Percentiles rank a stretch among this genome's conserved stretches.
These are phyloP conservation scores for Chalciporus piperatus DNA, from an alignment of 768 basidiomycete species.

Conservation along the genomic window DNA sequence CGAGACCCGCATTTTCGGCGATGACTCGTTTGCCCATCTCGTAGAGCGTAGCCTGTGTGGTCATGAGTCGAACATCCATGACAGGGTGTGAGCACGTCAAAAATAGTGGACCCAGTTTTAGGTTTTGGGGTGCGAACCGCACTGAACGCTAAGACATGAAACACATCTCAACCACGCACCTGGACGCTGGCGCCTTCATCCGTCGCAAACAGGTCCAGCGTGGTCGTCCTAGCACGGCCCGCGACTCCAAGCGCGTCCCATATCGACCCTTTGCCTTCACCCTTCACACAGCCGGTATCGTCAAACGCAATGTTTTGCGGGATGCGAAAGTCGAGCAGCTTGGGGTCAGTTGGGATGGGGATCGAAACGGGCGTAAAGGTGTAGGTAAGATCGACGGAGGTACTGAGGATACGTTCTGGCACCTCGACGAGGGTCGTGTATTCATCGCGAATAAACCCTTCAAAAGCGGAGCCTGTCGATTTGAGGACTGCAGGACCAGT, in stretches of 20 bases:
- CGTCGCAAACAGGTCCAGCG: constrained; percentile 76
- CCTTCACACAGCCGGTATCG: not conserved
- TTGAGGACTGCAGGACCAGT: constrained; percentile 65
- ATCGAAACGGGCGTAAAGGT: constrained; percentile 52
- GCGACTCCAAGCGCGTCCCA: constrained; percentile 60
- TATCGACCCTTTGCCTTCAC: constrained; percentile 43
- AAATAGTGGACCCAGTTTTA: too few relatives aligned
- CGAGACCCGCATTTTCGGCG: constrained; percentile 56
- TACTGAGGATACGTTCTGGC: constrained; percentile 87
- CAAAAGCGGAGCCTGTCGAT: constrained; percentile 82
- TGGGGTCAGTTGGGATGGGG: constrained; percentile 46
- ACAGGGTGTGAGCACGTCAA: not conserved
- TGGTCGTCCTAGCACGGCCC: constrained; percentile 53
- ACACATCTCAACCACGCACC: constrained; percentile 39
- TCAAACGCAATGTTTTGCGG: constrained; percentile 30
- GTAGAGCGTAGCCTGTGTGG: constrained; percentile 79
- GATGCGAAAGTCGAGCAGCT: constrained; percentile 48
- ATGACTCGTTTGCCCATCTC: constrained; percentile 81
- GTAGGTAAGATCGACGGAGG: constrained; percentile 77
- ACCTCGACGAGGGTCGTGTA: constrained; percentile 86
- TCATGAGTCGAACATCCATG: not conserved
- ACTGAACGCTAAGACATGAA: too few relatives aligned
- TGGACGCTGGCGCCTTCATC: constrained; percentile 94
- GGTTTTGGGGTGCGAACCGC: too few relatives aligned
- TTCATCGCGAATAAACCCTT: constrained; percentile 78